Evolutionary conservation across 176 grass and related monocot species (phyloP), one percentile per base, ranked within the genome.

Genomic region (Juncus effusus): DNA sequence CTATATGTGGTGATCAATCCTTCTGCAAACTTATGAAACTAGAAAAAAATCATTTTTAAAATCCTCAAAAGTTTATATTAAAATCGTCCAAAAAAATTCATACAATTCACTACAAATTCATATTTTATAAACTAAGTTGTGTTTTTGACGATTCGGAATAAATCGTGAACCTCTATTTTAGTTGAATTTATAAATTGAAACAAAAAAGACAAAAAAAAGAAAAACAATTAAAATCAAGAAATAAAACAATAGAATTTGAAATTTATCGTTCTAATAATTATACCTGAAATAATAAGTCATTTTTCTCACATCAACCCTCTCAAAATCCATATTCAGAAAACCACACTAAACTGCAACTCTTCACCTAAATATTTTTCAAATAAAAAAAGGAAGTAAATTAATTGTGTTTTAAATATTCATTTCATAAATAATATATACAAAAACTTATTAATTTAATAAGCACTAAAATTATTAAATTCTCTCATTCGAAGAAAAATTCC

Each of bases 321-420:
- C 84, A 70, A 87, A 91, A 16, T 28, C 88, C 81, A 0, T 73
- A 91, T 61, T 91, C 88, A 47, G 84, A 76, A 73, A 91, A 54
- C 56, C 88, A 83, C 10, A 78, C 74, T 75, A 81, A 52, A 67
- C 88, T 91, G 84, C 88, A 84, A 38, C 60, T 68, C 3, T 44
- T 13, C 41, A 5, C 13, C 83, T 90, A 59, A 42, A 74, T 42
- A 75, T 58, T 56, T 61, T 60, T 14, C 70, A 36, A 78, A 13
- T 16, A 72, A 75, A 36, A 78, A 6, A 59, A 2, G 16, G n/a
- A 16, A 16, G 3, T 55, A 12, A 8, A 7, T 9, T 2, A 59
- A 59, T 9, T 28, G 2, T 28, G 19, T 28, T 59, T 7, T 59
- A 14, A 6, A 13, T 28, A 14, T 13, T 7, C 16, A 16, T 59